phyloP scores from a whole-genome alignment of 148 eudicot genomes.

The Rhododendron kiyosumense region DNA sequence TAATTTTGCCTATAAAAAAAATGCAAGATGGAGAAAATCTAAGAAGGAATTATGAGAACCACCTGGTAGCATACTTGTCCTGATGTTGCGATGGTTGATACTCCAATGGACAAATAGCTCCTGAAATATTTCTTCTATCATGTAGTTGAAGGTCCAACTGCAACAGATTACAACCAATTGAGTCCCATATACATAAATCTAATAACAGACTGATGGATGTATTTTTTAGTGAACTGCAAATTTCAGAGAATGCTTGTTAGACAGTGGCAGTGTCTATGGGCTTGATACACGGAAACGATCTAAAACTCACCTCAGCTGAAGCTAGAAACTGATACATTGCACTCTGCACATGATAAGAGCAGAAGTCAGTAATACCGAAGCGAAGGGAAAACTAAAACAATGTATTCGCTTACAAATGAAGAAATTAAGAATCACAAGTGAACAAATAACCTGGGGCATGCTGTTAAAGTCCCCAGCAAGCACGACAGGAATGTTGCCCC shows the following conservation, averaged over 20 bases:
- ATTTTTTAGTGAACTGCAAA: not conserved
- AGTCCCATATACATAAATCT: not conserved
- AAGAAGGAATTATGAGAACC: not conserved
- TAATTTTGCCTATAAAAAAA: too few species aligned
- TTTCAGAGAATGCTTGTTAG: not conserved
- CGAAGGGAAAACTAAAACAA: constrained; percentile 2
- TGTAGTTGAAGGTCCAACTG: constrained; percentile 57
- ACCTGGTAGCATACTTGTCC: constrained; percentile 30
- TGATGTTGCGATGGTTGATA: constrained; percentile 12
- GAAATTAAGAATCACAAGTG: not conserved
- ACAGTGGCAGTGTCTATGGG: not conserved
- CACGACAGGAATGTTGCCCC: constrained; percentile 67
- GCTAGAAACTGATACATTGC: constrained; percentile 56
- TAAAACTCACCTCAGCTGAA: constrained; percentile 47
- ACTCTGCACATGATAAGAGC: constrained; percentile 45
- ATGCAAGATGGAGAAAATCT: not conserved
- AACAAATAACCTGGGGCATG: constrained; percentile 45
- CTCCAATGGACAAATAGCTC: constrained; percentile 27
- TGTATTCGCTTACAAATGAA: not conserved
- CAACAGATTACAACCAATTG: constrained; percentile 11
- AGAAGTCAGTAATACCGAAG: not conserved
- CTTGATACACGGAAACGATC: not conserved
- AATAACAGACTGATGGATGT: not conserved
- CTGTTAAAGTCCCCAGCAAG: constrained; percentile 75
- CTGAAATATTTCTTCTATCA: constrained; percentile 46